Base-by-base conservation (phyloP, 305 asterid genomes). In the Petunia hybrid region DNA sequence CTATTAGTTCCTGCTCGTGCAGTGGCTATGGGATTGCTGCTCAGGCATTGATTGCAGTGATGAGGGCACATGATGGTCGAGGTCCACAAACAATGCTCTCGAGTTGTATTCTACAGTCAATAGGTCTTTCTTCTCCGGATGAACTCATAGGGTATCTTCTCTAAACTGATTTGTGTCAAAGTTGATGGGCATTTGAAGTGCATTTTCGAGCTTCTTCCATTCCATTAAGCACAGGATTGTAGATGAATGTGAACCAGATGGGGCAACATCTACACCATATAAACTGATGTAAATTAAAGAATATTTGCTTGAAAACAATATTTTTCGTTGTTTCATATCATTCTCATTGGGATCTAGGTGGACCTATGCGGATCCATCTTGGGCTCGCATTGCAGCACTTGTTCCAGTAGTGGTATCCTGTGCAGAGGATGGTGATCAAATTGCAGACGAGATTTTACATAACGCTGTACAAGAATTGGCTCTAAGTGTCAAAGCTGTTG, bases 1-100 rank as follows among this genome's bases (percentile, higher is more conserved):
- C n/a, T 38, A 73, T 71, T 35, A 60, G 42, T 79, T 66, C 39
- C 63, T 92, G 83, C 80, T 85, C 77, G 80, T 89, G 83, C 97
- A 94, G 99, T 88, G 99, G 98, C 83, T 91, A 94, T 80, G 99
- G 98, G 78, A 95, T 95, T 85, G 96, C 99, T 83, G 95, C 99
- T 86, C 93, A 51, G 85, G 99, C 93, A 78, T 87, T 95, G 89
- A 90, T 94, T 12, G 98, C 99, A 40, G 94, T 94, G 83, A 81
- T 92, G 85, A 91, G 92, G 89, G 97, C 98, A 83, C 90, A 92
- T 85, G 99, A 95, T 87, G 99, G 99, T 74, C 99, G 99, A 87
- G 99, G 97, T 85, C 91, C 90, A 38, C 86, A 87, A 70, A 95
- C 99, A 60, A 88, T 86, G 91, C 97, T 95, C 71, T 91, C 99